A percentile compares a stretch with the other conserved stretches of the same genome.
These are phyloP conservation scores for Leishmania aethiopica DNA, from an alignment of 208 protist genomes.

Conservation along the genomic window DNA sequence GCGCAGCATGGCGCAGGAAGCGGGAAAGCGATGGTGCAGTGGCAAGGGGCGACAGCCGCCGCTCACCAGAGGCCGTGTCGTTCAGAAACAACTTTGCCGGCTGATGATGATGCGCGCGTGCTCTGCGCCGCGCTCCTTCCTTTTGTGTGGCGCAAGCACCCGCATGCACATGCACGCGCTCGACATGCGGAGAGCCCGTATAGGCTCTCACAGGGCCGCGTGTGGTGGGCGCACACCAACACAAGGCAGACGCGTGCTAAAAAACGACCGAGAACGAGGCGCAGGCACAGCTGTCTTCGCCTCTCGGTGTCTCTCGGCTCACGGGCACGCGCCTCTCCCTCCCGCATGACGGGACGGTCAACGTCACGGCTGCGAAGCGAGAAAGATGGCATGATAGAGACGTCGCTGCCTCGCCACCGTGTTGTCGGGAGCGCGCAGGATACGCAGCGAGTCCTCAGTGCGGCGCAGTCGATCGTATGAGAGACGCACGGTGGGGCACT, in stretches of 20 bases:
- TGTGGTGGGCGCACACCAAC: background rate
- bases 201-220: background rate
- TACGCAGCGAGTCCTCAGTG: slow-evolving; percentile 15
- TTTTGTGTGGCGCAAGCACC: background rate
- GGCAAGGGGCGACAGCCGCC: too few relatives aligned
- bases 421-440: slow-evolving; percentile 4
- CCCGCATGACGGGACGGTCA: background rate
- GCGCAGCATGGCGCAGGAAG: too few relatives aligned
- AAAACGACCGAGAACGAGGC: background rate
- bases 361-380: background rate
- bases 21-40: too few relatives aligned
- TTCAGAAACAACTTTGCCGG: too few relatives aligned
- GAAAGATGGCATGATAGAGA: slow-evolving; percentile 15
- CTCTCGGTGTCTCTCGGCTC: background rate
- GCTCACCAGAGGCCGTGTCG: too few relatives aligned
- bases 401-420: slow-evolving; percentile 7
- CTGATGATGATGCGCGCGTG: background rate
- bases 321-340: background rate
- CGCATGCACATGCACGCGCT: background rate
- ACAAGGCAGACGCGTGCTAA: too few relatives aligned
- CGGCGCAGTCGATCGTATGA: slow-evolving; percentile 6
- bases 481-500: slow-evolving; percentile 5
- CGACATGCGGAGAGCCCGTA: background rate
- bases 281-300: too few relatives aligned
- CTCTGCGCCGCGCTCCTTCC: background rate